Evolutionary conservation across 331 rosid species (phyloP).

Genomic region (Cydonia oblonga): DNA sequence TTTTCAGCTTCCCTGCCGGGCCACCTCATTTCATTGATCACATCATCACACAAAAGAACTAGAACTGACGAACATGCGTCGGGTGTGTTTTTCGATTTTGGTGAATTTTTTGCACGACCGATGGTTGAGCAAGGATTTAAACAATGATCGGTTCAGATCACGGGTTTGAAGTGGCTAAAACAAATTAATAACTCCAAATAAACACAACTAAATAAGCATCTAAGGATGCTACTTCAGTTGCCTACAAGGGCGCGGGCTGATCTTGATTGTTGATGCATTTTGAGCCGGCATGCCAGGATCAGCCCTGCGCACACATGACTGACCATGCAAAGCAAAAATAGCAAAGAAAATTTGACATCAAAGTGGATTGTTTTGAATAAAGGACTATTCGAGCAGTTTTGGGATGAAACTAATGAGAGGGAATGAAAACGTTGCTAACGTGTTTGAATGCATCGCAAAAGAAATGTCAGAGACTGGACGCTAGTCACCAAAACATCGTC

Average conservation of each 20-base stretch:
- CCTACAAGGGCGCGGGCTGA: neutral
- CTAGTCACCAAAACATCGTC: too few species aligned
- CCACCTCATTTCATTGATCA: neutral
- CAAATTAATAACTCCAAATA: neutral
- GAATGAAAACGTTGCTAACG: neutral
- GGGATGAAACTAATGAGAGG: neutral
- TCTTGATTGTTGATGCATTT: neutral
- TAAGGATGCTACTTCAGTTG: neutral
- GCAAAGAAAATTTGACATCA: neutral
- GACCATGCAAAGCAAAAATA: neutral
- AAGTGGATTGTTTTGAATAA: neutral
- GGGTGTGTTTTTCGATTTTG: neutral
- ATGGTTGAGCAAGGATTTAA: neutral
- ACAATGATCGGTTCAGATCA: neutral
- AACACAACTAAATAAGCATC: neutral
- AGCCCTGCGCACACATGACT: neutral
- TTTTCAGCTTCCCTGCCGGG: neutral
- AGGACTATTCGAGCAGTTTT: neutral
- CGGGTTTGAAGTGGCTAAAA: neutral
- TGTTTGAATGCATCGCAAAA: neutral
- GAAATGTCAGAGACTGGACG: neutral
- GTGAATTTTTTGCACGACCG: neutral
- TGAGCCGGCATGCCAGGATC: neutral
- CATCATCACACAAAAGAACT: neutral
- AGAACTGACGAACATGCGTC: neutral